A percentile compares a stretch with the other conserved stretches of the same genome.
These are phyloP conservation scores for Theileria annulata DNA, from an alignment of 169 alveolate genomes.

Conservation along the genomic window DNA sequence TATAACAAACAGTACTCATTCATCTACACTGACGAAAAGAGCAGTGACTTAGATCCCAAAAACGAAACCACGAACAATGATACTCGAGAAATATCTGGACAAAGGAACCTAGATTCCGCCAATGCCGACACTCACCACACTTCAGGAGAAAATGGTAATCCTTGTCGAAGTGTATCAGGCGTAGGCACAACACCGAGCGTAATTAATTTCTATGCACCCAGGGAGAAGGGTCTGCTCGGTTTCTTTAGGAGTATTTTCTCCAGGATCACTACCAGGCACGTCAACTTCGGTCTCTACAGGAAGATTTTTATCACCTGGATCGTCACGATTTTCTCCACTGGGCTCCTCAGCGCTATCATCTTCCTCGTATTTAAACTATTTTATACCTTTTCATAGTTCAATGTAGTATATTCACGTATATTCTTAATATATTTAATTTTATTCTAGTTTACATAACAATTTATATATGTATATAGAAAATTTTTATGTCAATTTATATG, in stretches of 20 bases:
- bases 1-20: conserved; percentile 14
- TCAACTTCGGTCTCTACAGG: conserved; percentile 59
- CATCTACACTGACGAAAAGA: neutral
- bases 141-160: neutral
- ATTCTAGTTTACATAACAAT: too few relatives aligned
- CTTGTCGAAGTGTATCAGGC: neutral
- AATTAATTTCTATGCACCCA: neutral
- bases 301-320: conserved; percentile 65
- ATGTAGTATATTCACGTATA: neutral
- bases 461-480: neutral
- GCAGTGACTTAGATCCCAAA: neutral
- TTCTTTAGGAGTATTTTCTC: neutral
- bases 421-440: neutral
- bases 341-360: conserved; percentile 33
- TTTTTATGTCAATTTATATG: neutral
- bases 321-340: conserved; percentile 56
- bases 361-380: neutral
- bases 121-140: neutral
- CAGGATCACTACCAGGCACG: conserved; percentile 40
- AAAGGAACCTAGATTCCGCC: neutral
- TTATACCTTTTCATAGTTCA: neutral
- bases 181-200: neutral
- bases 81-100: neutral
- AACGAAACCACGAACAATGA: neutral
- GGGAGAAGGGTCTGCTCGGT: neutral